Evolutionary conservation across 176 grass and related monocot species (phyloP), one percentile per base, ranked within the genome.

Genomic region (Neostapfia colusana): DNA sequence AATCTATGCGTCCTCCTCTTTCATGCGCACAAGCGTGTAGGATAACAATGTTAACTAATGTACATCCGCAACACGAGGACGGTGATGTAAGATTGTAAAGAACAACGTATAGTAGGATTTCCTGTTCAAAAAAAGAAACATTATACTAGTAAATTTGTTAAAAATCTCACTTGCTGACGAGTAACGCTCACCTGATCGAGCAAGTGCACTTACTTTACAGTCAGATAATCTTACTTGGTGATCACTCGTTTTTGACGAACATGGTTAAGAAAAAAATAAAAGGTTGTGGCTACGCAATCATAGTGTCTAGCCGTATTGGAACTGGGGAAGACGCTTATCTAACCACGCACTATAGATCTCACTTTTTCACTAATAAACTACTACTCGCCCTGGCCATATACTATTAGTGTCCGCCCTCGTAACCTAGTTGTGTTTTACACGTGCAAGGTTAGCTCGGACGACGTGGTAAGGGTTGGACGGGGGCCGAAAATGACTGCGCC

Each of bases 401-500:
- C 3, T 1, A 31, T 31, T 1, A 31, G 31, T 31, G 31, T 31
- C 12, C 27, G 60, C 59, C 74, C 38, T 72, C 58, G n/a, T 46
- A 84, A 34, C 55, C 72, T 68, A 46, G 42, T 45, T 15, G 39
- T 58, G n/a, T 40, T 87, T 67, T 73, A 53, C 85, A 87, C 74
- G 74, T 78, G 85, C 80, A 16, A 21, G 56, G 53, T 31, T 53
- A 59, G 34, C 68, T 7, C n/a, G 38, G 31, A 34, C 73, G 84
- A 81, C 72, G 65, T 63, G 65, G 26, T 34, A 17, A 1, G 63
- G 63, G 31, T 3, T 1, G 31, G 31, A 2, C 31, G 75, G 65
- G 15, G 21, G 15, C 46, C 50, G 56, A 82, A 87, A 60, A 83
- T 73, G 85, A 87, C 67, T 61, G 58, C 57, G 66, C 67, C 65